Percentiles rank a stretch among this genome's conserved stretches.
Evolutionary conservation across 2,329 filamentous ascomycete species (phyloP).

Genomic region (Fusarium sp.): DNA sequence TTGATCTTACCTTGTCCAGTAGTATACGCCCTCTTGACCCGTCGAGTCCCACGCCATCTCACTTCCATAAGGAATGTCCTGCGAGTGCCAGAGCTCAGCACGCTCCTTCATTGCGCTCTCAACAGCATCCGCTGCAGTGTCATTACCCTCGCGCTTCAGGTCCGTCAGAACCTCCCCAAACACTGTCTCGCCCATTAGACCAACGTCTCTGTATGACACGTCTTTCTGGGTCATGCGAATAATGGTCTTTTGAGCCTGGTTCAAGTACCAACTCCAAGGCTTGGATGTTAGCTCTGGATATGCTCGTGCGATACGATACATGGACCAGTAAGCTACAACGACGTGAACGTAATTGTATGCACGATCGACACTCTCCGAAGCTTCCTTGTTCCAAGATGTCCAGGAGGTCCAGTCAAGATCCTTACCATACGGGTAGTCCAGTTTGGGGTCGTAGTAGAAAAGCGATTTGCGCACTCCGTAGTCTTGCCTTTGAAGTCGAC

Average conservation of each 20-base stretch:
- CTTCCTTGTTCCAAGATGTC: conserved; percentile 60
- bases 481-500: conserved; percentile 56
- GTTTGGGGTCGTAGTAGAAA: conserved; percentile 64
- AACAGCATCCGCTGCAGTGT: conserved; percentile 51
- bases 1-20: conserved; percentile 58
- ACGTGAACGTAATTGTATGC: conserved; percentile 70
- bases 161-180: conserved; percentile 63
- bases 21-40: conserved; percentile 69
- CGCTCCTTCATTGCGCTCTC: conserved; percentile 59
- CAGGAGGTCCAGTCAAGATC: conserved; percentile 59
- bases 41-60: conserved; percentile 73
- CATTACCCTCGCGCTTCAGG: conserved; percentile 58
- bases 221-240: conserved; percentile 51
- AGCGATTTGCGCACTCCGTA: conserved; percentile 64
- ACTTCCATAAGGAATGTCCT: conserved; percentile 65
- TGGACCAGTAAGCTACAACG: conserved; percentile 63
- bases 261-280: conserved; percentile 65
- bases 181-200: conserved; percentile 69
- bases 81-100: conserved; percentile 59
- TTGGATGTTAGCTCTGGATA: conserved; percentile 56
- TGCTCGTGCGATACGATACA: conserved; percentile 64
- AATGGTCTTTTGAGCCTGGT: conserved; percentile 63
- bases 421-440: conserved; percentile 56
- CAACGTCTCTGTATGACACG: conserved; percentile 56
- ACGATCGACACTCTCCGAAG: conserved; percentile 57